Percentiles rank a stretch among this genome's conserved stretches.
Evolutionary conservation across 2,329 filamentous ascomycete species (phyloP).

Genomic region (Diaporthe batatas): DNA sequence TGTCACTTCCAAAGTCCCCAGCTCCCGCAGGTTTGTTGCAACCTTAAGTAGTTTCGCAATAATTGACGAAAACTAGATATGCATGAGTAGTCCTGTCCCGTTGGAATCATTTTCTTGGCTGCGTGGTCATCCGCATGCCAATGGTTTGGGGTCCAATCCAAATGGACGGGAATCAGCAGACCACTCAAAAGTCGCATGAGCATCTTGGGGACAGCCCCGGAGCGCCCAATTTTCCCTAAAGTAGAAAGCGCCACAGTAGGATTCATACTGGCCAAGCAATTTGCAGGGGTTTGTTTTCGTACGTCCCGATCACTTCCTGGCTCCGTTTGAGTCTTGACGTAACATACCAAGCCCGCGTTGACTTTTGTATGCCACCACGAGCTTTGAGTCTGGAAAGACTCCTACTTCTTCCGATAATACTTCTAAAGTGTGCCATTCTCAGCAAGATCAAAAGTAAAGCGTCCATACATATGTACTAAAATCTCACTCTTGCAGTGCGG

Average conservation of each 20-base stretch:
- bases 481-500: not conserved
- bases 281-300: not conserved
- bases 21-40: not conserved
- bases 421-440: not conserved
- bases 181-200: not conserved
- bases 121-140: not conserved
- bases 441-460: not conserved
- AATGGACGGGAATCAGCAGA: not conserved
- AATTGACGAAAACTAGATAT: not conserved
- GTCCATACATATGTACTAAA: too few relatives aligned
- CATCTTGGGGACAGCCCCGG: not conserved
- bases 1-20: not conserved
- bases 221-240: constrained; percentile 5
- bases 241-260: not conserved
- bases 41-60: not conserved
- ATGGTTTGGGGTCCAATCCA: not conserved
- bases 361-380: not conserved
- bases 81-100: not conserved
- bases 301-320: not conserved
- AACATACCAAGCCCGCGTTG: not conserved
- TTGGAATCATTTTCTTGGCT: not conserved
- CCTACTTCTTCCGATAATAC: not conserved
- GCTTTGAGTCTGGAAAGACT: not conserved
- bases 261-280: not conserved
- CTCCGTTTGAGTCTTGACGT: not conserved